Conservation (phyloP, 768 basidiomycete species). For the Pluteus cervinus region DNA sequence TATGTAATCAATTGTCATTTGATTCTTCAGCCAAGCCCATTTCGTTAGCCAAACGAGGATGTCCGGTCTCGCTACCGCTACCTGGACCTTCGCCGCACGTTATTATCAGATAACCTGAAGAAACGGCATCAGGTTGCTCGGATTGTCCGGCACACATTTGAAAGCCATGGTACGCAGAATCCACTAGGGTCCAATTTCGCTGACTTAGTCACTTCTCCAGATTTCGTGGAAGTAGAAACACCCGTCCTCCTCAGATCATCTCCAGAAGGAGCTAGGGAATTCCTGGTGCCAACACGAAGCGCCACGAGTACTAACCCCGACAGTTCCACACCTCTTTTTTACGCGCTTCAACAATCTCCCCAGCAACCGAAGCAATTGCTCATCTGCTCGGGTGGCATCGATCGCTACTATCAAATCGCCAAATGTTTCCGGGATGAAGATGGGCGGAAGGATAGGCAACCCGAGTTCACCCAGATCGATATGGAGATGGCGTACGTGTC, state of each 20-base stretch:
- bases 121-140: slow-evolving; percentile 81
- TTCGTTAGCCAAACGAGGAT: slow-evolving; percentile 73
- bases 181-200: slow-evolving; percentile 6
- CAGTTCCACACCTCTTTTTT: slow-evolving; percentile 47
- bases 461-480: slow-evolving; percentile 97
- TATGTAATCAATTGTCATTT: slow-evolving; percentile 30
- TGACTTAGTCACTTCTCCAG: slow-evolving; percentile 32
- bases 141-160: slow-evolving; percentile 64
- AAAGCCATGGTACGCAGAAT: slow-evolving; percentile 53
- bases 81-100: slow-evolving; percentile 79
- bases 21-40: slow-evolving; percentile 7
- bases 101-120: slow-evolving; percentile 72
- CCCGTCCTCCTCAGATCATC: slow-evolving; percentile 87
- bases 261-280: slow-evolving; percentile 93
- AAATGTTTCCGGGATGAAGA: slow-evolving; percentile 96
- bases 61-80: slow-evolving; percentile 80
- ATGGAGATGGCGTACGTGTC: slow-evolving; percentile 94
- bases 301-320: slow-evolving; percentile 21
- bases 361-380: slow-evolving; percentile 95
- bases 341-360: slow-evolving; percentile 90
- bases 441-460: slow-evolving; percentile 90
- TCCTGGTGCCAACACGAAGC: slow-evolving; percentile 77
- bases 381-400: slow-evolving; percentile 84
- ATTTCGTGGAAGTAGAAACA: slow-evolving; percentile 91
- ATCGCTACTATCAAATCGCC: slow-evolving; percentile 89